Percentiles rank a stretch among this genome's conserved stretches.
These are phyloP conservation scores for Solanum aculeatissimum DNA, from an alignment of 305 asterid species.

Conservation along the genomic window DNA sequence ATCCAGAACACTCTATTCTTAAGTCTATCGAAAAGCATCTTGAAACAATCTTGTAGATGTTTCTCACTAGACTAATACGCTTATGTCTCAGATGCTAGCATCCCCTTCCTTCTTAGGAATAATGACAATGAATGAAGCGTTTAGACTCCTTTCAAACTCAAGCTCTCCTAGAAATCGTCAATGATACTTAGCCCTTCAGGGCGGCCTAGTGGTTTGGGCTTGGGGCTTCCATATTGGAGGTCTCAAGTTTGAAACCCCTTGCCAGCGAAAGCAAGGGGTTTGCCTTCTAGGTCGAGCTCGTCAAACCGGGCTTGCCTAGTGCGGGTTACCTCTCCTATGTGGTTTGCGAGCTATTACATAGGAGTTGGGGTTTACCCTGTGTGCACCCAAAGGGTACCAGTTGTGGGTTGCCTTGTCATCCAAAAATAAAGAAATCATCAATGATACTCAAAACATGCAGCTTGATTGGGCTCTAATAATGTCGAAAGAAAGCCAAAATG, in stretches of 20 bases:
- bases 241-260: too few species aligned
- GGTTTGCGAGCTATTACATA: too few species aligned
- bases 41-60: not conserved
- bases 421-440: not conserved
- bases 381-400: too few species aligned
- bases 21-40: not conserved
- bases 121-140: not conserved
- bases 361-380: too few species aligned
- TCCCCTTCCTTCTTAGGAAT: not conserved
- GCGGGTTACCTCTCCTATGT: too few species aligned
- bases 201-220: too few species aligned
- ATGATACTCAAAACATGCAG: not conserved
- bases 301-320: too few species aligned
- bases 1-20: not conserved
- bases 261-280: too few species aligned
- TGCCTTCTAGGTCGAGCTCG: too few species aligned
- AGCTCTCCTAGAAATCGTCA: not conserved
- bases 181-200: too few species aligned
- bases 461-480: not conserved
- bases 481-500: not conserved
- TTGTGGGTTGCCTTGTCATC: too few species aligned
- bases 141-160: not conserved
- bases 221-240: too few species aligned
- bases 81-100: not conserved
- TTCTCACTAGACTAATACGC: not conserved